Base-by-base conservation (phyloP, 345 rosid genomes). In the Murraya paniculata region DNA sequence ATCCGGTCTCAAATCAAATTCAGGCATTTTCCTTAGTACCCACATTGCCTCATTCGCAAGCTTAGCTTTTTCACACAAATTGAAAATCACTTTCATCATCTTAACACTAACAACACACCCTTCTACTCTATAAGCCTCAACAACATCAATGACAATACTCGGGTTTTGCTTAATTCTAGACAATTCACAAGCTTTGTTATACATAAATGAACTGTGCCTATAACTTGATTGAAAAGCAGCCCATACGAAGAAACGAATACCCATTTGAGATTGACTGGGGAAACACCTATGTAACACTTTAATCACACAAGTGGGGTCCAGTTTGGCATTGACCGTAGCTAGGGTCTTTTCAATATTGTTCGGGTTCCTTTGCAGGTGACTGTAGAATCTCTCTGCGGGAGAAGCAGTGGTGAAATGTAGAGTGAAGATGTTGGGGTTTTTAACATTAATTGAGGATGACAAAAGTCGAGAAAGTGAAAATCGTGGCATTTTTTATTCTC, bases 211-310 rank as follows among this genome's bases (percentile, higher is more conserved):
- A 80, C 91, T 90, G 82, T 93, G 97, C 83, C 92, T 87, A 64
- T 87, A 90, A 39, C 80, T 81, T 1, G 93, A 83, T 62, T 89
- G 98, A 21, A 78, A 84, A 82, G 94, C 98, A 31, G 94, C 89
- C 99, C 94, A 92, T 11, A 95, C 64, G 65, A 93, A 93, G 76
- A 95, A 95, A 64, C 94, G 83, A 64, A 95, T 87, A 86, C 93
- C 97, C 84, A 73, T 50, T 4, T 80, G 83, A 71, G 83, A 76
- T n/a, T 88, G 85, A 72, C 64, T 82, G 9, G 78, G 50, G 50
- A 84, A 38, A 80, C 90, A 90, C 76, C 88, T 90, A 64, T 36
- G 69, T 5, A 92, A 62, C 22, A 95, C 97, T 73, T 88, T 89
- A 73, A 73, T 77, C 78, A 93, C 88, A 81, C 86, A 91, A 62